Evolutionary conservation across 805 yeast species (phyloP).

Genomic region (Metschnikowia lunata): DNA sequence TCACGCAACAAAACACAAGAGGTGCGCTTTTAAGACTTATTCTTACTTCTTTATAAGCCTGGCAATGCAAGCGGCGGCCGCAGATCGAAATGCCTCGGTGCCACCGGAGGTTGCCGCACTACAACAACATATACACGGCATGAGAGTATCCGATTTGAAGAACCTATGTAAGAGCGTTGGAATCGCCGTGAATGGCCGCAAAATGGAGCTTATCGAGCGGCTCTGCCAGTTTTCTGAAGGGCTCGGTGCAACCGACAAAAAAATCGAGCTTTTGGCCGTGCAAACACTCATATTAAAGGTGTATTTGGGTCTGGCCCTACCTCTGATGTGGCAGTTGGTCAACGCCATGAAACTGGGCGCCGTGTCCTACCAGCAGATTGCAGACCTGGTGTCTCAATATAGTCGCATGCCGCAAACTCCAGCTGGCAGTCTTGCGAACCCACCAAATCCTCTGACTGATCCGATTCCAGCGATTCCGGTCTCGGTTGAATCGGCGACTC

Average conservation of each 20-base stretch:
- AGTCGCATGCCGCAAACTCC: neutral
- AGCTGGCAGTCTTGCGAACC: neutral
- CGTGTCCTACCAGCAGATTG: constrained; percentile 7
- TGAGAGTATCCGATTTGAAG: constrained; percentile 46
- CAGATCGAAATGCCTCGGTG: no score
- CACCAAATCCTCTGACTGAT: neutral
- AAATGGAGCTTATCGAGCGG: constrained; percentile 56
- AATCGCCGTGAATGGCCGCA: constrained; percentile 52
- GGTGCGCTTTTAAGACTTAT: no score
- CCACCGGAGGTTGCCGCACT: no score
- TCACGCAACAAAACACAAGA: no score
- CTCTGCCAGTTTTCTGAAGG: constrained; percentile 42
- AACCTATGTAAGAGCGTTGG: constrained; percentile 47
- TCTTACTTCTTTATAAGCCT: no score
- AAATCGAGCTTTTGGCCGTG: constrained; percentile 42
- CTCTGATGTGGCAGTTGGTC: constrained; percentile 30
- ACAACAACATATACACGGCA: neutral
- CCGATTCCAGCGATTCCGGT: neutral
- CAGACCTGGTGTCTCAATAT: constrained; percentile 6
- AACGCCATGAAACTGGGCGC: constrained; percentile 28
- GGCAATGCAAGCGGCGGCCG: no score
- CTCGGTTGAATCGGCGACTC: no score
- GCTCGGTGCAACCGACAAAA: constrained; percentile 38
- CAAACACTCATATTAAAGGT: constrained; percentile 39
- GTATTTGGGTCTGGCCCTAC: constrained; percentile 31